Conservation (phyloP, 306 rosid genomes). For the Cicer pinnatifidum region DNA sequence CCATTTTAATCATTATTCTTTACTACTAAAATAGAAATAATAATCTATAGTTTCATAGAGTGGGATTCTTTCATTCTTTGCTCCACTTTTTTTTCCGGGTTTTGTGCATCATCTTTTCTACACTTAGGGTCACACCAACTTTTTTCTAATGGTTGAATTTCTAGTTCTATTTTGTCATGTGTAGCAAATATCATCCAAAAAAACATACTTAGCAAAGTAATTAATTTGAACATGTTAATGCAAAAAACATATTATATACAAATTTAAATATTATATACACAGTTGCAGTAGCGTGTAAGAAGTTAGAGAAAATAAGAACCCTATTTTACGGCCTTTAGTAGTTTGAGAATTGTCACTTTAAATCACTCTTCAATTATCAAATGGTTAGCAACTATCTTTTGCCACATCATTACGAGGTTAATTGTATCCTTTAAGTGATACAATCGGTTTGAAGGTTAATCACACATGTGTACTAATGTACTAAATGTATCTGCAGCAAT, state of each 20-base stretch:
- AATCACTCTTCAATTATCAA: no score
- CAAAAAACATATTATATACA: no score
- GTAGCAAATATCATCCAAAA: not conserved
- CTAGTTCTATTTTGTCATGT: not conserved
- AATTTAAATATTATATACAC: not conserved
- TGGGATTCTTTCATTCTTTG: not conserved
- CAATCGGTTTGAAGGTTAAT: not conserved
- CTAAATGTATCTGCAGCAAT: slow-evolving; percentile 6
- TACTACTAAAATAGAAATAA: not conserved
- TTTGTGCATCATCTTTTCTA: not conserved
- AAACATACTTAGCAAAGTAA: not conserved
- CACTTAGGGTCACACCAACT: not conserved
- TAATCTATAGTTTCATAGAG: not conserved
- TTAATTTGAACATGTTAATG: no score
- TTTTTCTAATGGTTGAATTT: no score
- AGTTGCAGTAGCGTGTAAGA: not conserved
- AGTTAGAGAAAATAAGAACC: not conserved
- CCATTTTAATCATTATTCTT: slow-evolving; percentile 8
- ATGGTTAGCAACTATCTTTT: not conserved
- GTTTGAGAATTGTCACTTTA: no score
- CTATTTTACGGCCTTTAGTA: not conserved
- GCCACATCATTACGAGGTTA: not conserved
- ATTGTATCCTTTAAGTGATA: not conserved
- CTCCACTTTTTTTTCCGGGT: no score
- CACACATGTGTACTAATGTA: slow-evolving; percentile 3